Evolutionary conservation across 352 stramenopile genomes (phyloP).

Genomic region (Thraustotheca clavata): DNA sequence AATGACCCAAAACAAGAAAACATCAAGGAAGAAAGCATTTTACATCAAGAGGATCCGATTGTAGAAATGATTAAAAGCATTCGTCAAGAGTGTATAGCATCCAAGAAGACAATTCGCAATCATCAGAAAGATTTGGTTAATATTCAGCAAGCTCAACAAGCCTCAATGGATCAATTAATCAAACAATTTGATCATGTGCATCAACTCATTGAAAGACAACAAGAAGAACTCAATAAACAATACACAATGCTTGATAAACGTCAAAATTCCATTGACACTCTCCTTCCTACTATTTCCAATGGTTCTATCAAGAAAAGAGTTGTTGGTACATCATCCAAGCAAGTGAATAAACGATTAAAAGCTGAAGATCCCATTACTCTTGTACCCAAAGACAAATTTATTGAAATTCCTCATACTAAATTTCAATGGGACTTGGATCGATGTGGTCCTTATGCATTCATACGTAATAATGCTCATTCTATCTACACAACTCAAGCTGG

Average conservation of each 20-base stretch:
- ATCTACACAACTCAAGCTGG: background rate
- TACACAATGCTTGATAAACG: background rate
- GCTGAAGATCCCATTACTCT: background rate
- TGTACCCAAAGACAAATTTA: background rate
- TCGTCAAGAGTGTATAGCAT: background rate
- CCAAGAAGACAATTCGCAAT: background rate
- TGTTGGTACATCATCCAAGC: background rate
- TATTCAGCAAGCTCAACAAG: background rate
- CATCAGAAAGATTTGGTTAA: background rate
- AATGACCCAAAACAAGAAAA: too few species aligned
- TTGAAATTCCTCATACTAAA: background rate
- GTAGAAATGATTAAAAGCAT: background rate
- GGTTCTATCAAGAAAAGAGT: background rate
- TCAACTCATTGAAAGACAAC: background rate
- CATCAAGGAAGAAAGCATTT: too few species aligned
- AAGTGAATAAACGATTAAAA: background rate
- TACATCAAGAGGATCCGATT: background rate
- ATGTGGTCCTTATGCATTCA: slow-evolving; percentile 2
- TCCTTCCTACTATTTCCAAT: background rate
- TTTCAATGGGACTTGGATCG: slow-evolving; percentile 11
- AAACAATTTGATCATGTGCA: background rate
- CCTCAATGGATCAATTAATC: background rate
- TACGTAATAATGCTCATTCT: background rate
- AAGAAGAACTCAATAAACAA: background rate
- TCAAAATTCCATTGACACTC: background rate